Evolutionary conservation across 306 rosid species (phyloP).

Genomic region (Myrica gale): DNA sequence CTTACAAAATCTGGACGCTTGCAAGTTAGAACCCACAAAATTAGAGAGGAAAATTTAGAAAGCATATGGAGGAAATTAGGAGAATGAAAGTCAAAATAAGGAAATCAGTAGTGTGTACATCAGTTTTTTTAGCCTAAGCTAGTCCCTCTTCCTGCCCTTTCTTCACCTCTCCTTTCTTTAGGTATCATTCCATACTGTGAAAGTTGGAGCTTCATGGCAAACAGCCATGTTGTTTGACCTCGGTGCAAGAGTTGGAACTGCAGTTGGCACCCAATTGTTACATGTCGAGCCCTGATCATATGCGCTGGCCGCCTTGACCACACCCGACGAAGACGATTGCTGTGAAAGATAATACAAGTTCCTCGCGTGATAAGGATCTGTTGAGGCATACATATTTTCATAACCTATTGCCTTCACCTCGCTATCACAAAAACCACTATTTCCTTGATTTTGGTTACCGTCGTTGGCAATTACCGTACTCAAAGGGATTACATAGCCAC

Average conservation of each 20-base stretch:
- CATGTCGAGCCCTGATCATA: constrained; percentile 40
- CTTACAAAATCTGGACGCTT: constrained; percentile 22
- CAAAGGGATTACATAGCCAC: constrained; percentile 49
- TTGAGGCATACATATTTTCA: constrained; percentile 42
- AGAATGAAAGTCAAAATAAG: constrained; percentile 19
- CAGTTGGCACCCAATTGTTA: constrained; percentile 69
- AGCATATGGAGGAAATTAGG: not conserved
- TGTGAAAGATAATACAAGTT: constrained; percentile 55
- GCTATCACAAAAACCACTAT: constrained; percentile 32
- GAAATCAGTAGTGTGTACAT: constrained; percentile 33
- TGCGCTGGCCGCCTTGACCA: constrained; percentile 26
- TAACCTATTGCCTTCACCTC: constrained; percentile 38
- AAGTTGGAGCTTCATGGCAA: constrained; percentile 54
- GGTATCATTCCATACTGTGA: constrained; percentile 69
- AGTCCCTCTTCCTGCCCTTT: constrained; percentile 2
- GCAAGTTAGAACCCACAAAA: constrained; percentile 14
- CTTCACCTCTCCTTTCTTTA: constrained; percentile 12
- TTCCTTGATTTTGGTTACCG: constrained; percentile 33
- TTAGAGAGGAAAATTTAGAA: not conserved
- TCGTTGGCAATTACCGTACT: constrained; percentile 28
- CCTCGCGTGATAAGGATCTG: constrained; percentile 45
- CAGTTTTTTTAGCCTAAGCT: constrained; percentile 12
- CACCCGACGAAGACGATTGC: constrained; percentile 24
- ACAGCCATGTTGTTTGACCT: constrained; percentile 41
- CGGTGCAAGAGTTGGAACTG: constrained; percentile 60